Percentiles rank a stretch among this genome's conserved stretches.
Conservation (phyloP, 129 eudicot genomes). For the Saposhnikovia divaricata region DNA sequence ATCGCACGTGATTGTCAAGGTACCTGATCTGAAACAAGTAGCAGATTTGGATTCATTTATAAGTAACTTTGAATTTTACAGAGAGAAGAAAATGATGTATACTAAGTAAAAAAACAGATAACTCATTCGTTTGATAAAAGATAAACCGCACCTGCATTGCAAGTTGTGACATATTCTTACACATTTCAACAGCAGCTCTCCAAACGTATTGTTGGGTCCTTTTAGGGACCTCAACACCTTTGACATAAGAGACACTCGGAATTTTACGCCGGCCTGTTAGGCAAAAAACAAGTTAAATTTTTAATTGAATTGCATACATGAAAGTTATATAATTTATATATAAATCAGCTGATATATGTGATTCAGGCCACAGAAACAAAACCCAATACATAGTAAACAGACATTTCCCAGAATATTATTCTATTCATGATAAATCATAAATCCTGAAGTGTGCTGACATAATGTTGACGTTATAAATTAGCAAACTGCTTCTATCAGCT, state of each 20-base stretch:
- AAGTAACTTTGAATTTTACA: neutral
- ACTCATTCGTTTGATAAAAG: neutral
- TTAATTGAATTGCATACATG: too few relatives aligned
- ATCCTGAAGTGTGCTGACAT: neutral
- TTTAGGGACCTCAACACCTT: conserved; percentile 65
- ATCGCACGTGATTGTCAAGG: conserved; percentile 72
- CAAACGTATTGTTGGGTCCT: conserved; percentile 76
- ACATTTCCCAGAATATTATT: neutral
- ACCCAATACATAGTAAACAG: neutral
- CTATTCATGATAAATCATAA: neutral
- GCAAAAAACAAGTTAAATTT: neutral
- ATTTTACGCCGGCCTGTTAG: conserved; percentile 68
- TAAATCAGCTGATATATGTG: neutral
- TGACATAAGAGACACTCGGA: conserved; percentile 59
- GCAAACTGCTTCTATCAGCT: neutral
- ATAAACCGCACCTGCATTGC: conserved; percentile 67
- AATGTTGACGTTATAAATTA: neutral
- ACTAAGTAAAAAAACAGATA: neutral
- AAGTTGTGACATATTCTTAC: conserved; percentile 75
- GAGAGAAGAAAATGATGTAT: neutral
- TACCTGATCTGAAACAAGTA: conserved; percentile 60
- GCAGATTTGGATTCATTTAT: conserved; percentile 5
- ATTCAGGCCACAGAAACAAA: neutral
- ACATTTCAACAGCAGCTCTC: conserved; percentile 89
- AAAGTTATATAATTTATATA: neutral